phyloP scores from a whole-genome alignment of 768 basidiomycete species.

The Rhizopogon salebrosus region DNA sequence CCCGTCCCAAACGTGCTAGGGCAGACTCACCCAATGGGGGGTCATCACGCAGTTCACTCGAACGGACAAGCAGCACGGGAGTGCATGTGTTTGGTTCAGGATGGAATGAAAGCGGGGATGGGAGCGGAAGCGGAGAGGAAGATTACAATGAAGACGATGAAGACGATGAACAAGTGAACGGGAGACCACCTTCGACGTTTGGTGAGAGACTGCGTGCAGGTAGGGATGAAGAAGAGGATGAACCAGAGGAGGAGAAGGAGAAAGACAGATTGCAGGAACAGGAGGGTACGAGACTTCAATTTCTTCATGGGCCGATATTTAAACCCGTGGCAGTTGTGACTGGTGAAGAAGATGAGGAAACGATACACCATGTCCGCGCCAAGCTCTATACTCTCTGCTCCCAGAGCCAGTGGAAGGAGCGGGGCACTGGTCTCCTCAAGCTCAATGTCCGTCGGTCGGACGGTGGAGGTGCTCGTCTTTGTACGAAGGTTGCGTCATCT shows the following conservation, averaged over 20 bases:
- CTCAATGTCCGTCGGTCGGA: slow-evolving; percentile 63
- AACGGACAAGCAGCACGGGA: slow-evolving; percentile 27
- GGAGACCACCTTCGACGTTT: slow-evolving; percentile 39
- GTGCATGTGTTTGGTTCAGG: slow-evolving; percentile 25
- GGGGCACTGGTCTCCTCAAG: slow-evolving; percentile 66
- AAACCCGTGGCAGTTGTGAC: slow-evolving; percentile 47
- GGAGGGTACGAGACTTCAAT: slow-evolving; percentile 43
- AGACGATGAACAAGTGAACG: slow-evolving; percentile 23
- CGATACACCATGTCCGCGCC: slow-evolving; percentile 69
- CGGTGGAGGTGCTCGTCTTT: slow-evolving; percentile 63
- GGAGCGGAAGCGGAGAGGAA: slow-evolving; percentile 35
- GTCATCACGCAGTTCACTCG: slow-evolving; percentile 41
- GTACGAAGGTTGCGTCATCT: slow-evolving; percentile 33
- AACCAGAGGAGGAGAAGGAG: slow-evolving; percentile 39
- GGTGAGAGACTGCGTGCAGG: slow-evolving; percentile 63
- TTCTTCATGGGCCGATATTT: not conserved
- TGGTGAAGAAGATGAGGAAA: slow-evolving; percentile 81
- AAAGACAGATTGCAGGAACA: slow-evolving; percentile 54
- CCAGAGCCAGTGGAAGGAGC: slow-evolving; percentile 70
- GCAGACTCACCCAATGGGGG: slow-evolving; percentile 43
- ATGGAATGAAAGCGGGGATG: slow-evolving; percentile 38
- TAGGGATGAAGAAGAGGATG: slow-evolving; percentile 54
- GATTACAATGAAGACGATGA: slow-evolving; percentile 35
- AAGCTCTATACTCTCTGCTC: slow-evolving; percentile 61
- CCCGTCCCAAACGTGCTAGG: slow-evolving; percentile 51